phyloP scores from a whole-genome alignment of 2,329 filamentous ascomycete species.

The Hypoxylon rubiginosum region DNA sequence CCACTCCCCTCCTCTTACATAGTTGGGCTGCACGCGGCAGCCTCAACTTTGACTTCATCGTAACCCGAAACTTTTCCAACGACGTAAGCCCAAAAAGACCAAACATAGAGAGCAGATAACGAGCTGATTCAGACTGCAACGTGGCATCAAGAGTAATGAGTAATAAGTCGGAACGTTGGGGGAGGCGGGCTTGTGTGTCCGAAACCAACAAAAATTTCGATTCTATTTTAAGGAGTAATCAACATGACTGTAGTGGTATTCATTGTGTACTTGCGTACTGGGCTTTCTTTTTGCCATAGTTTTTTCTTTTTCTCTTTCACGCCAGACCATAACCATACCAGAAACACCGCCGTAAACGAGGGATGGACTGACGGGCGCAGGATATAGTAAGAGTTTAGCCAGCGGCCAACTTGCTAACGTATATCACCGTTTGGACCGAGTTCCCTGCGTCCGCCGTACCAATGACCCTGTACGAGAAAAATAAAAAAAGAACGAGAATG shows the following conservation, averaged over 20 bases:
- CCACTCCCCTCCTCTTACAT: no score
- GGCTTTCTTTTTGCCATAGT: slow-evolving; percentile 29
- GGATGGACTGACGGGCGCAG: slow-evolving; percentile 1
- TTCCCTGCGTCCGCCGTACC: slow-evolving; percentile 23
- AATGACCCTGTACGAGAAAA: slow-evolving; percentile 36
- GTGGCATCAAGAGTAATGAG: slow-evolving; percentile 37
- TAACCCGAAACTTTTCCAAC: slow-evolving; percentile 23
- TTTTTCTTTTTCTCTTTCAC: slow-evolving; percentile 31
- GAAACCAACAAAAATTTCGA: slow-evolving; percentile 18
- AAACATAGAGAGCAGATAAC: neutral
- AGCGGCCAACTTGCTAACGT: slow-evolving; percentile 10
- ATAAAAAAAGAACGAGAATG: slow-evolving; percentile 25
- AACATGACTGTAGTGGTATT: slow-evolving; percentile 30
- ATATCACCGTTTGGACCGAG: slow-evolving; percentile 19
- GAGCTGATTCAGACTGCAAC: slow-evolving; percentile 31
- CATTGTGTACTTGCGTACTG: slow-evolving; percentile 42
- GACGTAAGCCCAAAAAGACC: slow-evolving; percentile 19
- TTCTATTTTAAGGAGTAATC: slow-evolving; percentile 32
- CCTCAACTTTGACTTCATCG: slow-evolving; percentile 45
- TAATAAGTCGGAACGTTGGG: slow-evolving; percentile 7
- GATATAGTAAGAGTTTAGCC: neutral
- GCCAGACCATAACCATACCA: slow-evolving; percentile 24
- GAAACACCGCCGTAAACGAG: slow-evolving; percentile 11
- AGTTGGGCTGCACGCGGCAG: slow-evolving; percentile 43
- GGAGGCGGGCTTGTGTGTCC: slow-evolving; percentile 7